Base-by-base conservation (phyloP, 2,329 filamentous ascomycete genomes). In the Fusarium austroafricanum region DNA sequence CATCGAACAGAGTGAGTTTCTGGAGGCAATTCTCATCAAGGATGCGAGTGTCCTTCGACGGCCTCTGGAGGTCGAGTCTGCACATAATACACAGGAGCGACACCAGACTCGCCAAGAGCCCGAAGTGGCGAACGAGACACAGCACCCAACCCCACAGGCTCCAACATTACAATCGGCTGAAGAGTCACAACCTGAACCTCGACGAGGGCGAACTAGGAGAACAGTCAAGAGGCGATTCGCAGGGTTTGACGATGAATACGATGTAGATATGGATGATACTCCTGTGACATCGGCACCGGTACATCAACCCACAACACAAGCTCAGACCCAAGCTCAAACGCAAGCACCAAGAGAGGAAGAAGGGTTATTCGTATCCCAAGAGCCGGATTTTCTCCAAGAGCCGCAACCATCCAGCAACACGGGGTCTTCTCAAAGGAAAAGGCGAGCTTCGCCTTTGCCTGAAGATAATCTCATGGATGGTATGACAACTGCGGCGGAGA, bases 1-100 rank as follows among this genome's bases (percentile, higher is more conserved):
- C 4, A 90, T 97, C 53, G 89, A 95, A 71, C 94, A 97, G 75
- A 94, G 91, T 59, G 94, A 97, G 72, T 97, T 99, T 65, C 84
- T 99, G 3, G 93, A 97, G 77, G 92, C 92, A 2, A 96, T 99
- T 44, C 80, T 98, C 28, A 89, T 84, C n/a, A 91, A 91, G 50
- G 90, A 98, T 79, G 88, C 93, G 9, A 88, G 86, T 61, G 85
- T 87, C 42, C 82, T 98, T 20, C 89, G 92, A 59, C 87, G 89
- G 37, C 86, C 89, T 8, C 84, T 96, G 4, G 84, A 90, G 67
- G 79, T 87, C 11, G 79, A 80, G 38, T 75, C 75, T 5, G 46
- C 67, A 4, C 55, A 61, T 26, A 71, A 64, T n/a, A 71, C 68
- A 5, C 73, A 75, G 26, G 67, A 64, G 10, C 54, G 45, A n/a